Evolutionary conservation across 2,329 filamentous ascomycete genomes (phyloP), one percentile per base, ranked within the genome.

Genomic region (Cucurbitaria berberidis): DNA sequence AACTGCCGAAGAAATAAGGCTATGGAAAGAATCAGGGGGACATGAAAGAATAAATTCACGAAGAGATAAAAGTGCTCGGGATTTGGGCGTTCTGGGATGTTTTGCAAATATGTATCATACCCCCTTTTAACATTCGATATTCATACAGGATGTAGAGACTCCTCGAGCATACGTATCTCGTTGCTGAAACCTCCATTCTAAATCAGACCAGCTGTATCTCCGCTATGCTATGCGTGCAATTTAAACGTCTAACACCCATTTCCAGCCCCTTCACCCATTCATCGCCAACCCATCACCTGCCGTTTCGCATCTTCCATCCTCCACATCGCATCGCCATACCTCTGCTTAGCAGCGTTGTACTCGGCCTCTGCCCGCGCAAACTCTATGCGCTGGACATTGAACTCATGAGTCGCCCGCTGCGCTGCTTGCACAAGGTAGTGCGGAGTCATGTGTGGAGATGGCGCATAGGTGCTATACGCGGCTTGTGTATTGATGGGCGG

Each of bases 1-100:
- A 87, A 59, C 72, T 95, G 63, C 55, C 55, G 3, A 49, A 27
- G 26, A 49, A 47, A 42, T 63, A 35, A 19, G 13, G 6, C 5
- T 9, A 5, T 9, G 24, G 5, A 5, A 5, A 26, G 24, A n/a
- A n/a, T n/a, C n/a, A 26, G 24, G 24, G 9, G 24, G 24, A 9
- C 24, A 5, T 26, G 9, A 26, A 26, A 26, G 24, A 9, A 26
- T 26, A n/a, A n/a, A n/a, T n/a, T n/a, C n/a, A n/a, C n/a, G n/a
- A n/a, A n/a, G n/a, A n/a, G n/a, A n/a, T n/a, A n/a, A n/a, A n/a
- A n/a, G n/a, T n/a, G n/a, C n/a, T n/a, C n/a, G n/a, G n/a, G n/a
- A n/a, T n/a, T n/a, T 40, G 26, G 26, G 26, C 26, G 26, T 27
- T 27, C 10, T 27, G n/a, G n/a, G n/a, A n/a, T n/a, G n/a, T n/a